Conservation (phyloP, 768 basidiomycete genomes). For the Leccinum longicurvipes region DNA sequence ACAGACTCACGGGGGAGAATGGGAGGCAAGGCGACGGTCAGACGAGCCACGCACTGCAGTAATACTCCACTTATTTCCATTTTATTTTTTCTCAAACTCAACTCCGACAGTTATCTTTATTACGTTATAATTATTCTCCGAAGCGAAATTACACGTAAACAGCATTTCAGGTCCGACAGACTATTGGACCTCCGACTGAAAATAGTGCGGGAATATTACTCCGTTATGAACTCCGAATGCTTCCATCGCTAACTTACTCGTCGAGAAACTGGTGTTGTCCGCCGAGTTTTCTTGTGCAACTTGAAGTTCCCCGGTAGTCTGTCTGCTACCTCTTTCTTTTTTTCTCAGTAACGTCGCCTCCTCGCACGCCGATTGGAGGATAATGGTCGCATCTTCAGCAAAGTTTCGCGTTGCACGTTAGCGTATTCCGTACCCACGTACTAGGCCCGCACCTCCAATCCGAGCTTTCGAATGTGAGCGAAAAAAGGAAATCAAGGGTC, state of each 20-base stretch:
- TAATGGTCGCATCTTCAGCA: neutral
- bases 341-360: too few relatives aligned
- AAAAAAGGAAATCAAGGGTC: neutral
- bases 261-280: neutral
- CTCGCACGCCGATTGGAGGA: neutral
- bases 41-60: conserved; percentile 20
- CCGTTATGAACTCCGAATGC: too few relatives aligned
- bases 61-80: conserved; percentile 18
- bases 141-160: too few relatives aligned
- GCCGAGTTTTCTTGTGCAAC: too few relatives aligned
- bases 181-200: too few relatives aligned
- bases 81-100: conserved; percentile 16
- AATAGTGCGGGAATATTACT: too few relatives aligned
- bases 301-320: too few relatives aligned
- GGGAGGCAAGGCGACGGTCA: conserved; percentile 7
- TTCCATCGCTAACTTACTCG: too few relatives aligned
- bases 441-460: neutral
- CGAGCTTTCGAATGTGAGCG: neutral
- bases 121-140: neutral
- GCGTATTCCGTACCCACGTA: neutral
- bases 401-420: neutral
- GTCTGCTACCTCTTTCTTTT: too few relatives aligned
- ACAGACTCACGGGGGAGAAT: conserved; percentile 4
- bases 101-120: conserved; percentile 16
- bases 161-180: too few relatives aligned